These are phyloP conservation scores for Aspergillus eucalypticola DNA, from an alignment of 2,329 filamentous ascomycete genomes.

Conservation along the genomic window DNA sequence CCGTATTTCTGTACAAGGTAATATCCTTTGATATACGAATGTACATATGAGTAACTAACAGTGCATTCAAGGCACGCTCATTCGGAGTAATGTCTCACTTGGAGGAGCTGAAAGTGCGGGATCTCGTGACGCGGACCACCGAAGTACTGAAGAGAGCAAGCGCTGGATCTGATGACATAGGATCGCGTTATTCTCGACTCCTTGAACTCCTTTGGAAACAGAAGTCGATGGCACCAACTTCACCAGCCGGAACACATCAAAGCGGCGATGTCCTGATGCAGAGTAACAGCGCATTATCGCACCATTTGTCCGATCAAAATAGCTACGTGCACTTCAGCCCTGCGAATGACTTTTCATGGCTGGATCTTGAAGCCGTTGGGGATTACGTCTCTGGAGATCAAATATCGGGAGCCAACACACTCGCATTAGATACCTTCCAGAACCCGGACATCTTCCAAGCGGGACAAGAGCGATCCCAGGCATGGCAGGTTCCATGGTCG, in stretches of 20 bases:
- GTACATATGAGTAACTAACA: not conserved
- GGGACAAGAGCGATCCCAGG: conserved; percentile 33
- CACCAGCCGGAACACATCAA: conserved; percentile 30
- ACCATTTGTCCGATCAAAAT: conserved; percentile 37
- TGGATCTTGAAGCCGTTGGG: conserved; percentile 61
- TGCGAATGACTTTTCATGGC: conserved; percentile 62
- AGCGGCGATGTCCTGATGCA: conserved; percentile 36
- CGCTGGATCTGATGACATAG: conserved; percentile 59
- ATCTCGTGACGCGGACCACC: conserved; percentile 60
- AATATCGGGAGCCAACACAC: conserved; percentile 35
- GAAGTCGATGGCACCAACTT: conserved; percentile 30
- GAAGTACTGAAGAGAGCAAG: conserved; percentile 61
- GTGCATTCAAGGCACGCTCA: conserved; percentile 50
- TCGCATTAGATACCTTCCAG: conserved; percentile 39
- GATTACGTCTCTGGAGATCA: conserved; percentile 56
- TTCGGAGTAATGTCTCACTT: conserved; percentile 60
- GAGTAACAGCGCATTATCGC: conserved; percentile 29
- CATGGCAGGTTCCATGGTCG: conserved; percentile 45
- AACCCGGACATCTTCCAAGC: conserved; percentile 34
- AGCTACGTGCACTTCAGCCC: conserved; percentile 45
- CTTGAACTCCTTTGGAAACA: conserved; percentile 62
- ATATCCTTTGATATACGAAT: not conserved
- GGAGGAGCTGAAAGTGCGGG: conserved; percentile 58
- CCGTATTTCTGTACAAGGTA: conserved; percentile 66
- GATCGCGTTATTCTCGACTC: conserved; percentile 62